Percentiles rank a stretch among this genome's conserved stretches.
These are phyloP conservation scores for Phytophthora rubi DNA, from an alignment of 352 stramenopile species.

Conservation along the genomic window DNA sequence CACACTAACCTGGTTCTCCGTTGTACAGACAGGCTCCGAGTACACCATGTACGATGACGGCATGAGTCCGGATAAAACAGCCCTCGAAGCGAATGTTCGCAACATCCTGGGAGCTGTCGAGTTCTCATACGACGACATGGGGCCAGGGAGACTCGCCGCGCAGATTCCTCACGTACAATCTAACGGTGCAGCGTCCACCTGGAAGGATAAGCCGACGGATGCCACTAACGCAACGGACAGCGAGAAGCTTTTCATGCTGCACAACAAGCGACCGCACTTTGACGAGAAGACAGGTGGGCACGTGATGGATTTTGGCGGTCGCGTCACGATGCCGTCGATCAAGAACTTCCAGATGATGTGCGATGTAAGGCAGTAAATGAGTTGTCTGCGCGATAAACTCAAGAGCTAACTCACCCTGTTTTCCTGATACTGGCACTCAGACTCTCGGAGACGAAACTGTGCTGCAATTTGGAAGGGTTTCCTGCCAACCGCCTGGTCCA, in stretches of 20 bases:
- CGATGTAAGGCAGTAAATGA: conserved; percentile 50
- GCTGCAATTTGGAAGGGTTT: conserved; percentile 72
- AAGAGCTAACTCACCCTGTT: not conserved
- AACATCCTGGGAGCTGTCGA: conserved; percentile 54
- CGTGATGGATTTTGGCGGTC: conserved; percentile 70
- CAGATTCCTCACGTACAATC: conserved; percentile 49
- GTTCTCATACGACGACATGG: conserved; percentile 79
- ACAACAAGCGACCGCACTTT: conserved; percentile 90
- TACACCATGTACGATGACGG: conserved; percentile 69
- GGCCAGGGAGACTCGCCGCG: conserved; percentile 53
- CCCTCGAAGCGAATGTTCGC: conserved; percentile 52
- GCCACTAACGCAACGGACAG: conserved; percentile 5
- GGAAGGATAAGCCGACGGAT: conserved; percentile 36
- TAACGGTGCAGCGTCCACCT: conserved; percentile 26
- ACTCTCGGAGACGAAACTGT: conserved; percentile 46
- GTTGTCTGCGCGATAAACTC: conserved; percentile 32
- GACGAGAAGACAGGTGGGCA: conserved; percentile 58
- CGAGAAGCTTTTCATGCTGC: conserved; percentile 59
- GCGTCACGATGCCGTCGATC: conserved; percentile 72
- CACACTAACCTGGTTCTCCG: not conserved
- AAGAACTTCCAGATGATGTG: conserved; percentile 80
- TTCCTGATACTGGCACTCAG: conserved; percentile 14
- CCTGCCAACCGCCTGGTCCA: conserved; percentile 58
- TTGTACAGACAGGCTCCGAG: conserved; percentile 52
- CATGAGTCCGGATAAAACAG: conserved; percentile 53